These are phyloP conservation scores for Pouteria glomerata DNA, from an alignment of 148 eudicot species.

Conservation along the genomic window DNA sequence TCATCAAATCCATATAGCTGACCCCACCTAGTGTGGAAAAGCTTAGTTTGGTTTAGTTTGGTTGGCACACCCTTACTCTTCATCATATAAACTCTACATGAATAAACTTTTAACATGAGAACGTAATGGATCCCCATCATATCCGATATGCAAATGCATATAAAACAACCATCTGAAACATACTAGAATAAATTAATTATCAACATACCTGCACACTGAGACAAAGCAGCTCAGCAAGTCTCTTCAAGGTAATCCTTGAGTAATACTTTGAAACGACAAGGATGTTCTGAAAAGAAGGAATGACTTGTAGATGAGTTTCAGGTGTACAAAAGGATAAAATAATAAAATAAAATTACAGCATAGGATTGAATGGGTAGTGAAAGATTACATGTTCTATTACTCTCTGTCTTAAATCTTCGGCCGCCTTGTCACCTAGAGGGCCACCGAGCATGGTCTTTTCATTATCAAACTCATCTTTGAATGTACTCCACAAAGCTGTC, in stretches of 20 bases:
- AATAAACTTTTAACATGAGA: neutral
- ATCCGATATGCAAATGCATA: neutral
- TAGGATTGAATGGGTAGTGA: neutral
- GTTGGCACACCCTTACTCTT: no score
- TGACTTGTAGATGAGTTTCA: neutral
- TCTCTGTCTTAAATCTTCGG: conserved; percentile 85
- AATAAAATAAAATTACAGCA: neutral
- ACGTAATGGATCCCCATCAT: neutral
- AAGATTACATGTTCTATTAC: conserved; percentile 87
- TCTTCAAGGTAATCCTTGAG: conserved; percentile 71
- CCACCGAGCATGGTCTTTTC: conserved; percentile 89
- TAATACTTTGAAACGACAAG: conserved; percentile 87
- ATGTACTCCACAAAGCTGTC: conserved; percentile 82
- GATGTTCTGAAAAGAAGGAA: conserved; percentile 59
- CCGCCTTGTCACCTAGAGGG: conserved; percentile 83
- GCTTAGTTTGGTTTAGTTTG: no score
- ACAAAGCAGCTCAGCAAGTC: conserved; percentile 79
- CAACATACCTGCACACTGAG: conserved; percentile 60
- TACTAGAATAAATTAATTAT: neutral
- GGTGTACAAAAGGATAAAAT: neutral
- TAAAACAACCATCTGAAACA: neutral
- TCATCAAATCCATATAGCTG: no score
- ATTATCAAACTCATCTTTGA: conserved; percentile 72
- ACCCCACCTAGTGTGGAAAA: no score
- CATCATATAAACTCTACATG: neutral